These are phyloP conservation scores for Podila clonocystis DNA, from an alignment of 192 early-diverging fungal genomes.

Conservation along the genomic window DNA sequence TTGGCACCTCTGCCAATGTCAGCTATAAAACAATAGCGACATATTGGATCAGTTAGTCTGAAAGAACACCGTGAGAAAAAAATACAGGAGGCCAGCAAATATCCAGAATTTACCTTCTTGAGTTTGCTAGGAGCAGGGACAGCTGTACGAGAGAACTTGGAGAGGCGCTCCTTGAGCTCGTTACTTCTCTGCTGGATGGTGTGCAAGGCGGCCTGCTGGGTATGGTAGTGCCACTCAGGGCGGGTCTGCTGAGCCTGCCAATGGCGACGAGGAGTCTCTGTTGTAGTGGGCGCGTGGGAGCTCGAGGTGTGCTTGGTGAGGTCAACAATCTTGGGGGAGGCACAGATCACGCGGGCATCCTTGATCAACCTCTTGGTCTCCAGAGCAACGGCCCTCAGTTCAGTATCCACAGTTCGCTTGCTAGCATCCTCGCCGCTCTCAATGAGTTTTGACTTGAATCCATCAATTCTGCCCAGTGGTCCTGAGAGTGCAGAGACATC, in stretches of 20 bases:
- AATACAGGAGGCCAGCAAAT: background rate
- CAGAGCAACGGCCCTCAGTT: slow-evolving; percentile 53
- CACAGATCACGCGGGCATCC: slow-evolving; percentile 50
- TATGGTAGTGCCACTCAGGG: slow-evolving; percentile 65
- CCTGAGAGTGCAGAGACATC: slow-evolving; percentile 39
- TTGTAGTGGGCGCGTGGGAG: background rate
- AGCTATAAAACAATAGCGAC: slow-evolving; percentile 9
- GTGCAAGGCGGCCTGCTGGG: slow-evolving; percentile 62
- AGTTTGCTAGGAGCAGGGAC: slow-evolving; percentile 20
- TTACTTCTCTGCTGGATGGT: slow-evolving; percentile 63
- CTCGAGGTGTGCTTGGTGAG: slow-evolving; percentile 36
- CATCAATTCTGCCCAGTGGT: slow-evolving; percentile 22
- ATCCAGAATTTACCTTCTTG: slow-evolving; percentile 26
- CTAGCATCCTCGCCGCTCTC: background rate
- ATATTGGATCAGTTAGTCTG: too few species aligned
- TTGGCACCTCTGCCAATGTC: slow-evolving; percentile 32
- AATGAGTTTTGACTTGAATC: background rate
- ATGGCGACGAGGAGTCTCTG: slow-evolving; percentile 18
- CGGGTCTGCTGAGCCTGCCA: slow-evolving; percentile 59
- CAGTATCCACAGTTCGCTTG: slow-evolving; percentile 24
- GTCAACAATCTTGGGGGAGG: slow-evolving; percentile 61
- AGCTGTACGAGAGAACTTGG: slow-evolving; percentile 32
- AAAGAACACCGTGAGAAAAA: background rate
- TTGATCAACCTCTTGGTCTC: slow-evolving; percentile 61
- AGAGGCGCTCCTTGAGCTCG: slow-evolving; percentile 54